These are phyloP conservation scores for Trypanosoma melophagium DNA, from an alignment of 208 protist species.

Conservation along the genomic window DNA sequence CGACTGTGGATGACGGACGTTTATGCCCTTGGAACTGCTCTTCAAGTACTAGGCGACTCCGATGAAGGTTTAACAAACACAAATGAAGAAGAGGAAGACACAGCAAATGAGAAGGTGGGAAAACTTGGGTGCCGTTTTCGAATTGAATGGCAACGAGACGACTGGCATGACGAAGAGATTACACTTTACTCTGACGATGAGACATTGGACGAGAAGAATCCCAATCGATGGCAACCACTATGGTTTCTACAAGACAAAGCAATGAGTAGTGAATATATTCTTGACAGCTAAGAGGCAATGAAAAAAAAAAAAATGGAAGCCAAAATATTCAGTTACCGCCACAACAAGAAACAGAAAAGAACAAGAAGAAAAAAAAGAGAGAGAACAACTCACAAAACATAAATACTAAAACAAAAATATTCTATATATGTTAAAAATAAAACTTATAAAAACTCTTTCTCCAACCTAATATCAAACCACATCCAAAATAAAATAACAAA, in stretches of 20 bases:
- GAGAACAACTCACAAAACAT: too few species aligned
- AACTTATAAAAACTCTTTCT: too few species aligned
- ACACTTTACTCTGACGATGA: conserved; percentile 76
- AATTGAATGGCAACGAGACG: conserved; percentile 79
- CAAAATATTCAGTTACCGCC: too few species aligned
- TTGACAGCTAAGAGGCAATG: conserved; percentile 1
- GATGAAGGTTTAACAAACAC: background rate
- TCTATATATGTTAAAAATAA: too few species aligned
- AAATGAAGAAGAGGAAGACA: conserved; percentile 13
- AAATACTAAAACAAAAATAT: too few species aligned
- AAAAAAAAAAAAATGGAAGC: conserved; percentile 2
- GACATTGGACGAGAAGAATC: conserved; percentile 59
- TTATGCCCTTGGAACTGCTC: conserved; percentile 71
- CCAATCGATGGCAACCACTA: conserved; percentile 81
- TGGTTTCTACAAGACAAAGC: conserved; percentile 60
- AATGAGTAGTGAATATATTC: conserved; percentile 1
- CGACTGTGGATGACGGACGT: conserved; percentile 88
- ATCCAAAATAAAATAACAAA: too few species aligned
- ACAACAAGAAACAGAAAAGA: background rate
- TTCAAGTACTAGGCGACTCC: conserved; percentile 13
- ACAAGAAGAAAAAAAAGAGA: background rate
- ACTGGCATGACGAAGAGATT: conserved; percentile 80
- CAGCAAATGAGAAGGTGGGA: background rate
- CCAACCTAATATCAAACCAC: too few species aligned
- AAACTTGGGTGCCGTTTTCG: conserved; percentile 29